These are phyloP conservation scores for Populus tomentosa DNA, from an alignment of 441 rosid species.

Conservation along the genomic window DNA sequence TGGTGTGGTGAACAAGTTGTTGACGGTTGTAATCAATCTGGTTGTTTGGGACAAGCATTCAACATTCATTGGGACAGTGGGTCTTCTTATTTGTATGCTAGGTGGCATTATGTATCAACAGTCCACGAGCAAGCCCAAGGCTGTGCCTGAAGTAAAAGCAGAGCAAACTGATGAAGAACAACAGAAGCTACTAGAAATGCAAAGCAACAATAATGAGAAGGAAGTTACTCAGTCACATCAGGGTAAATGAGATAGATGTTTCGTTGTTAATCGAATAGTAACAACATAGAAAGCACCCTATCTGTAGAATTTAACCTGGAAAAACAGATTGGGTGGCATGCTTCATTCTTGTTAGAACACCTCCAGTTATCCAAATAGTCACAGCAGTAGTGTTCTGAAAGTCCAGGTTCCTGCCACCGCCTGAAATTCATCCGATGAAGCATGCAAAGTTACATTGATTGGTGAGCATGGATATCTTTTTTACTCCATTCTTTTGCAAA, in stretches of 20 bases:
- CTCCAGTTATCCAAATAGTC: no score
- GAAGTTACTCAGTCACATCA: constrained; percentile 21
- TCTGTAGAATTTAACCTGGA: no score
- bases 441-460: no score
- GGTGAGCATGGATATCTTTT: no score
- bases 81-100: constrained; percentile 82
- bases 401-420: no score
- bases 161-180: constrained; percentile 57
- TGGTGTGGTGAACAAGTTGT: constrained; percentile 85
- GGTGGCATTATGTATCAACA: constrained; percentile 95
- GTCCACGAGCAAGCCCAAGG: constrained; percentile 62
- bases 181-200: constrained; percentile 71
- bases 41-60: constrained; percentile 97
- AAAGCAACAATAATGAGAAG: constrained; percentile 27
- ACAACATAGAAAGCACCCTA: no score
- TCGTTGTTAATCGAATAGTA: neutral
- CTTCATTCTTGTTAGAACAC: no score
- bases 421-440: no score
- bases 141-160: constrained; percentile 34
- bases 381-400: no score
- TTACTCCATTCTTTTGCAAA: no score
- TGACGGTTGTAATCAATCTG: constrained; percentile 84
- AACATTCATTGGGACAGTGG: constrained; percentile 72
- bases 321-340: no score
- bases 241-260: constrained; percentile 1